Evolutionary conservation across 441 rosid genomes (phyloP), one percentile per base, ranked within the genome.

Genomic region (Pelargonium myrrhifolium): DNA sequence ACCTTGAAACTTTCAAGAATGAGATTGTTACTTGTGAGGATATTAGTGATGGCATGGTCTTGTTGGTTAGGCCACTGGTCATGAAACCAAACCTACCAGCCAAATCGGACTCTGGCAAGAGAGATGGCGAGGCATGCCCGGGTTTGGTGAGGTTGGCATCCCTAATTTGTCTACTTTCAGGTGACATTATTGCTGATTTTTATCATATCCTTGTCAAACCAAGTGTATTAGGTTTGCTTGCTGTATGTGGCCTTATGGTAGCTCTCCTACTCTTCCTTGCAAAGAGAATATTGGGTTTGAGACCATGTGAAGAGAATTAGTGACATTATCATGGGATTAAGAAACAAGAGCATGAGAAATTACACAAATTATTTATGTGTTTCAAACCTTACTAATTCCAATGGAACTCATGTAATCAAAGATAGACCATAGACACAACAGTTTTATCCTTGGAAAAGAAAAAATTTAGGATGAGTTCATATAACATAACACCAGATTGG

Each of bases 141-240:
- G 20, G 77, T 71, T 78, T 81, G 87, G 83, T 84, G 61, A 67
- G 81, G 85, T 84, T 84, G 87, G 87, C 81, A 75, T 68, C 81
- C 85, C 65, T 75, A 74, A 75, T 67, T 69, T 63, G 71, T 49
- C 61, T 4, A 49, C 45, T 18, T 10, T 6, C 0, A 7, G 21
- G 22, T 7, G 45, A 6, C 15, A 59, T 43, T 11, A 43, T 9
- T 43, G 49, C 49, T 43, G 49, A 2, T 43, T 10, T 43, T 43
- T 12, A 11, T 43, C 49, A 43, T 43, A 37, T 37, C 49, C 49
- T 43, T 43, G 49, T 43, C 49, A 9, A 9, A 43, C 49, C n/a
- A 31, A 4, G 26, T 15, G 28, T 43, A 43, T 21, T 37, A 37
- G 66, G 68, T 56, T 62, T 42, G 62, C 68, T 51, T 62, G 55